Base-by-base conservation (phyloP, 2,329 filamentous ascomycete species). In the Leptographium galeiforme region DNA sequence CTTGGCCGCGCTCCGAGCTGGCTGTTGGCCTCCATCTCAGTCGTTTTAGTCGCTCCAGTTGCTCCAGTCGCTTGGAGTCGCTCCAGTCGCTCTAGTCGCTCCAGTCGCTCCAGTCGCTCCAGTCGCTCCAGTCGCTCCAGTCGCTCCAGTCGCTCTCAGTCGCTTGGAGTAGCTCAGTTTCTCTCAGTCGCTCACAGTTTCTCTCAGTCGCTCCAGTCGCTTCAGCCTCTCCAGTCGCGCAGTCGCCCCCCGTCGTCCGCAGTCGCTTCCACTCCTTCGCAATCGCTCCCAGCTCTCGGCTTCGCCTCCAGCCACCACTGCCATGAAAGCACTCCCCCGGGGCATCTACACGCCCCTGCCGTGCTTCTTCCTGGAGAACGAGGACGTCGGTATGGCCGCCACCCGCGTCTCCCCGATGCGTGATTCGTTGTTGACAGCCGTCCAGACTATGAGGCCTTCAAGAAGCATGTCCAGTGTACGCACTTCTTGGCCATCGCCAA, bases 271-370 rank as follows among this genome's bases (percentile, higher is more conserved):
- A 8, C 13, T 47, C 25, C 44, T 14, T 33, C 46, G 2, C 32
- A 32, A 38, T 12, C 13, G 40, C 16, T 36, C 25, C 5, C 25
- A 5, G 5, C 25, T 25, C 3, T 25, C 25, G 25, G 25, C 25
- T 5, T 25, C 5, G 25, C 38, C 6, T 13, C 13, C 34, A 36
- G 7, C 34, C 34, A 36, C 16, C 12, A 25, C 8, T n/a, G 41
- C 41, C 19, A 19, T 46, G 45, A 43, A 43, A 36, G 8, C n/a
- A 19, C 53, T 57, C n/a, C 52, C 54, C 1, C 39, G 52, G 30
- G 54, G 56, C 44, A 56, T 57, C 43, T 57, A 57, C 48, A 56
- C 54, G 30, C 56, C 56, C 4, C 41, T 57, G 16, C 54, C 56
- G 14, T 51, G 50, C 36, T 57, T 56, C 34, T 57, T 57, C 25